A percentile compares a stretch with the other conserved stretches of the same genome.
Evolutionary conservation across 805 yeast species (phyloP).

Genomic region (Starmerella riodocensis): DNA sequence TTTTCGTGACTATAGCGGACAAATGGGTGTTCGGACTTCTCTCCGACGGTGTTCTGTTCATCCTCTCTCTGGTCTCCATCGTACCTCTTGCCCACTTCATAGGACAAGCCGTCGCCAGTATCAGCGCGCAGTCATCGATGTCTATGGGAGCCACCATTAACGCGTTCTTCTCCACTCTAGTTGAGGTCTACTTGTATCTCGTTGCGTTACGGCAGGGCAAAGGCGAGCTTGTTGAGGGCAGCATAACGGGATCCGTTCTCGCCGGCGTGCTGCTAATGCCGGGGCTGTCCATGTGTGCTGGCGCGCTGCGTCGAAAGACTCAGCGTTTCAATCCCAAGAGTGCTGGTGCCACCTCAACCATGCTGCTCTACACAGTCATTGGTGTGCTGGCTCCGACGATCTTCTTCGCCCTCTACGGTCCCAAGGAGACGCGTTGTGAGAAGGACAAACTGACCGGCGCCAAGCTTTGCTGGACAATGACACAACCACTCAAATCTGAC

Average conservation of each 20-base stretch:
- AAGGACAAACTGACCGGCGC: not conserved
- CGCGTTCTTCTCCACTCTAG: conserved; percentile 92
- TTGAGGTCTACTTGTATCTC: conserved; percentile 82
- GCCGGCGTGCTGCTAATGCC: conserved; percentile 89
- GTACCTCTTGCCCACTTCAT: conserved; percentile 92
- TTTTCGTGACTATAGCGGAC: conserved; percentile 69
- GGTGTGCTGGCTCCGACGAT: conserved; percentile 89
- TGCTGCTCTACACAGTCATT: conserved; percentile 79
- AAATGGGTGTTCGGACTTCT: conserved; percentile 48
- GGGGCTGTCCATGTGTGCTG: conserved; percentile 95
- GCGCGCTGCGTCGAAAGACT: conserved; percentile 82
- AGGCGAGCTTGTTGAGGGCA: conserved; percentile 86
- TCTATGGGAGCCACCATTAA: conserved; percentile 97
- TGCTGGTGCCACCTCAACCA: conserved; percentile 94
- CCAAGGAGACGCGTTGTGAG: conserved; percentile 60
- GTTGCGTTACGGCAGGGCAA: conserved; percentile 79
- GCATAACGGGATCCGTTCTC: conserved; percentile 81
- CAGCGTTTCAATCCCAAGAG: conserved; percentile 91
- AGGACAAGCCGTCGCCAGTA: conserved; percentile 99
- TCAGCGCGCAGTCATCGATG: conserved; percentile 97
- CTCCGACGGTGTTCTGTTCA: conserved; percentile 45
- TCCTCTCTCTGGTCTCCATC: conserved; percentile 66
- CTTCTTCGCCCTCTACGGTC: conserved; percentile 79
- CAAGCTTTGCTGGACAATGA: conserved; percentile 42
- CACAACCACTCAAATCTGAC: conserved; percentile 52